Conservation (phyloP, 2,329 filamentous ascomycete genomes). For the Penicillium janthinellum region DNA sequence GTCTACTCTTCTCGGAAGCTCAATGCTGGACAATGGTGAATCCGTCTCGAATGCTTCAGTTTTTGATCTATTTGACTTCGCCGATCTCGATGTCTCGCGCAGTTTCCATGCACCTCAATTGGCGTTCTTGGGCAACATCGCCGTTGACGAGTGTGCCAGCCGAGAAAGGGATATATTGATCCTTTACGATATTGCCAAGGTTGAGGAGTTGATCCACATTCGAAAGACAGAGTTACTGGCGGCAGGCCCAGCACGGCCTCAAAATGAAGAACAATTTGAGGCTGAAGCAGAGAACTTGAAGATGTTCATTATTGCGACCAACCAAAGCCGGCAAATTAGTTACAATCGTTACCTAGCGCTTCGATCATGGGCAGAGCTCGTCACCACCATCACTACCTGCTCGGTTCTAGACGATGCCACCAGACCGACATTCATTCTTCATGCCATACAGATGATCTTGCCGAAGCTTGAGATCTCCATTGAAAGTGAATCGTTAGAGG, state of each 20-base stretch:
- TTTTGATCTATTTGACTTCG: constrained; percentile 92
- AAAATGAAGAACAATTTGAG: constrained; percentile 45
- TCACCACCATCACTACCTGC: constrained; percentile 79
- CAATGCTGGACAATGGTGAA: constrained; percentile 67
- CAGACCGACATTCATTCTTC: constrained; percentile 77
- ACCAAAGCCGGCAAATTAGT: constrained; percentile 41
- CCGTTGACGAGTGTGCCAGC: constrained; percentile 66
- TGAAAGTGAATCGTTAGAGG: constrained; percentile 67
- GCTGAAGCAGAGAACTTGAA: constrained; percentile 43
- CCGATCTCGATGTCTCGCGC: constrained; percentile 62
- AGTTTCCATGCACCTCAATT: constrained; percentile 55
- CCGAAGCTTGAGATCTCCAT: constrained; percentile 82
- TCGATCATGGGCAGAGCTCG: constrained; percentile 79
- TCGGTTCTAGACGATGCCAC: constrained; percentile 75
- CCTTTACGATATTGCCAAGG: constrained; percentile 69
- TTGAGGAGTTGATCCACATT: constrained; percentile 70
- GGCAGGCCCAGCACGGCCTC: constrained; percentile 49
- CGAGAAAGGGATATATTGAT: constrained; percentile 53
- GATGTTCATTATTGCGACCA: constrained; percentile 43
- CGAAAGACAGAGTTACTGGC: constrained; percentile 43
- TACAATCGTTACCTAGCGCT: constrained; percentile 66
- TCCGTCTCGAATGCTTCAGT: constrained; percentile 71
- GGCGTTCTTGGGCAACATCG: constrained; percentile 64
- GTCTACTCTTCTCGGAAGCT: constrained; percentile 70
- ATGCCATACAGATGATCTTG: constrained; percentile 82